Base-by-base conservation (phyloP, 2,329 filamentous ascomycete genomes). In the Drechslerella dactyloides region DNA sequence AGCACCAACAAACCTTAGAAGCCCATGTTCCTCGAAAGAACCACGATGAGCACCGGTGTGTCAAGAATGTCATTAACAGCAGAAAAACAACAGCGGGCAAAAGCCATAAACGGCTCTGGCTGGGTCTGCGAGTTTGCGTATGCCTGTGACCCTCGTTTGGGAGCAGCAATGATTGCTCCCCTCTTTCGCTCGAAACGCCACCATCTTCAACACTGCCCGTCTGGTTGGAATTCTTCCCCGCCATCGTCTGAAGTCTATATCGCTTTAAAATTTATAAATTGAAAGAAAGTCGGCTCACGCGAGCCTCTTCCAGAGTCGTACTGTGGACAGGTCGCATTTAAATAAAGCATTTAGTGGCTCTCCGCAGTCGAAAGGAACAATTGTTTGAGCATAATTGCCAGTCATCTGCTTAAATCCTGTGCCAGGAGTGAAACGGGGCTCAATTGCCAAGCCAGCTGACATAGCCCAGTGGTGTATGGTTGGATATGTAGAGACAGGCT, bases 51-150 rank as follows among this genome's bases (percentile, higher is more conserved):
- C 60, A 63, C 30, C 64, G 46, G 19, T 64, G 55, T 2, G 60
- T 72, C 17, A 72, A 33, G 42, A 72, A 57, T 15, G 58, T 65
- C 60, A 72, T 72, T n/a, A 61, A 33, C 24, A 72, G 48, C 1
- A 72, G 44, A 23, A 72, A 72, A 13, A 63, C 37, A 8, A 72
- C 27, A 2, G 68, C 68, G 19, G 68, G 68, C 8, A 72, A 42
- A 13, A 72, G 51, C 68, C 68, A 72, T 52, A 72, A 21, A 24
- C 46, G 48, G 19, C 68, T 72, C 10, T 55, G 30, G 23, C 68
- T 72, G 0, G 60, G 68, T 33, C 60, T 58, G 21, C 19, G 23
- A 13, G 50, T 57, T 10, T 58, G 58, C 13, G 46, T 60, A 30
- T 61, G 24, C 46, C 68, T 72, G 44, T 65, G 64, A 1, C 35